Conservation (phyloP, 345 rosid species). For the Salix udensis region DNA sequence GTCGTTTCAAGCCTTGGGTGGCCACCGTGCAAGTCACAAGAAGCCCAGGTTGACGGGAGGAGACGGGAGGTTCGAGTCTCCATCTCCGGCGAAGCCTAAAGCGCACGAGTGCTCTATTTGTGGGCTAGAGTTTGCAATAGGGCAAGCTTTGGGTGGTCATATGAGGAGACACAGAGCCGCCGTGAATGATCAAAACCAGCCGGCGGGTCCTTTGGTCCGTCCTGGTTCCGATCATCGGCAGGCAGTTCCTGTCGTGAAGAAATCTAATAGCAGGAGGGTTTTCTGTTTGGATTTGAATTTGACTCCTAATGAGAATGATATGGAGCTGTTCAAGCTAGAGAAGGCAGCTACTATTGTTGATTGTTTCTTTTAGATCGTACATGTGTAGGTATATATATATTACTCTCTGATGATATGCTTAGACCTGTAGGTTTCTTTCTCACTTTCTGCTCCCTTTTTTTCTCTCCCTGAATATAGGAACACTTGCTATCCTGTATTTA, state of each 20-base stretch:
- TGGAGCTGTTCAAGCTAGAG: conserved; percentile 38
- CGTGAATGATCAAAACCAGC: conserved; percentile 14
- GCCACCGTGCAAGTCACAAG: conserved; percentile 72
- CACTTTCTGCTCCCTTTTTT: neutral
- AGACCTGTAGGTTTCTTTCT: neutral
- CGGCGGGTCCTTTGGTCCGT: neutral
- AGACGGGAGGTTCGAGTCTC: conserved; percentile 11
- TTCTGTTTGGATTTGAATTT: conserved; percentile 60
- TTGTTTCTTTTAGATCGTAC: conserved; percentile 31
- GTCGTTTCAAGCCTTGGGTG: conserved; percentile 67
- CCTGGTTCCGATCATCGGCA: neutral
- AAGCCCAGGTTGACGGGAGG: conserved; percentile 37
- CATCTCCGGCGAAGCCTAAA: conserved; percentile 33
- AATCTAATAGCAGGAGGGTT: conserved; percentile 40
- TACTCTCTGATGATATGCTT: neutral
- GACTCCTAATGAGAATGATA: conserved; percentile 64
- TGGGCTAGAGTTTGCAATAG: conserved; percentile 76
- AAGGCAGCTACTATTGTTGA: conserved; percentile 27
- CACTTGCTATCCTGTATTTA: neutral
- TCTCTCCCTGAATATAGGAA: neutral
- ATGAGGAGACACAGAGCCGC: conserved; percentile 58
- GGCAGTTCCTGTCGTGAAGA: conserved; percentile 34
- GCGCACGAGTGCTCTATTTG: conserved; percentile 86
- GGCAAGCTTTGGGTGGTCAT: conserved; percentile 67
- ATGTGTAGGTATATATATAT: neutral